These are phyloP conservation scores for Didymella segeticola DNA, from an alignment of 2,329 filamentous ascomycete genomes.

Conservation along the genomic window DNA sequence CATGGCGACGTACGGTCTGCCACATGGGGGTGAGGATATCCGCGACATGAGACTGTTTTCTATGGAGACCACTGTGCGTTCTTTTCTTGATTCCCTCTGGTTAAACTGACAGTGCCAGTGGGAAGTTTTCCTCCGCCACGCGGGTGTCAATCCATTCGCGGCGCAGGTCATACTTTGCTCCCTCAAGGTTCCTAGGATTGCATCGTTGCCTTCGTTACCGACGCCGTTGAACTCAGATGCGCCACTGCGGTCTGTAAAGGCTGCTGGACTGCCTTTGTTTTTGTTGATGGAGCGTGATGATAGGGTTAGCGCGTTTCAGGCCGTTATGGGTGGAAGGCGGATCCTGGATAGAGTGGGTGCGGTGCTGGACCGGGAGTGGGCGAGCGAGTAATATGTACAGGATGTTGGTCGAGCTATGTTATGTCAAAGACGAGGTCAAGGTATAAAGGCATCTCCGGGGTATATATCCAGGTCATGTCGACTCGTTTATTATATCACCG, in stretches of 20 bases:
- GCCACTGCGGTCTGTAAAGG: constrained; percentile 1
- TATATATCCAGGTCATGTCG: too few relatives aligned
- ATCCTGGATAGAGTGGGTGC: constrained; percentile 61
- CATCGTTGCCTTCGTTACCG: constrained; percentile 11
- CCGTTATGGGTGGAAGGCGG: constrained; percentile 60
- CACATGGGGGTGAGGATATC: constrained; percentile 35
- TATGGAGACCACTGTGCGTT: constrained; percentile 62
- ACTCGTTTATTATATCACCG: too few relatives aligned
- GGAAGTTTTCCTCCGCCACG: constrained; percentile 70
- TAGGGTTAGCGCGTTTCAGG: constrained; percentile 59
- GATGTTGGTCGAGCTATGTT: constrained; percentile 16
- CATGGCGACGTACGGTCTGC: constrained; percentile 46
- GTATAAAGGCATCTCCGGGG: too few relatives aligned
- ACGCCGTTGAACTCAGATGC: constrained; percentile 4
- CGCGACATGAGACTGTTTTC: constrained; percentile 52
- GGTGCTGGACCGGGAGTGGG: constrained; percentile 61
- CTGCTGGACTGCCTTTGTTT: constrained; percentile 60
- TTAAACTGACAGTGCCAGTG: constrained; percentile 48
- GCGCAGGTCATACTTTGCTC: constrained; percentile 68
- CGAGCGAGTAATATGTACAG: constrained; percentile 43
- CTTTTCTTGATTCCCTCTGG: neutral
- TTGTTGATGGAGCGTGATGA: constrained; percentile 62
- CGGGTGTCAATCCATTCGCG: constrained; percentile 74
- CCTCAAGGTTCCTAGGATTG: constrained; percentile 30
- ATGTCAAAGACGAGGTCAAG: too few relatives aligned